Conservation (phyloP, 2,329 filamentous ascomycete species). For the Calonectria pseudoturangicola region DNA sequence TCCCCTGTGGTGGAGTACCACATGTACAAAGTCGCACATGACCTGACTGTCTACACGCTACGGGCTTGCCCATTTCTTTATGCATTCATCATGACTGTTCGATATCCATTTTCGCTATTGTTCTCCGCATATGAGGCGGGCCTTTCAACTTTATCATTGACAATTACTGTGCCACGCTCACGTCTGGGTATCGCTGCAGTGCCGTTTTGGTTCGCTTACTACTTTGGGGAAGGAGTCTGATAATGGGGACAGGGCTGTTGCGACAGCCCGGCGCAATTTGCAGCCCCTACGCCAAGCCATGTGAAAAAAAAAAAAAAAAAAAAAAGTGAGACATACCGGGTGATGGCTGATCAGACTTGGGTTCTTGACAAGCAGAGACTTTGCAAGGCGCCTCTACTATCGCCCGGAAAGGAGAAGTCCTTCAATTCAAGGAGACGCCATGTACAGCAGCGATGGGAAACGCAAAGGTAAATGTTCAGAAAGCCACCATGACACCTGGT, state of each 20-base stretch:
- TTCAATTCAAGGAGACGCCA: background rate
- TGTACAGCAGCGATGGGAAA: slow-evolving; percentile 8
- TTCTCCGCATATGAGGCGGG: slow-evolving; percentile 20
- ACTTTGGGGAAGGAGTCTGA: slow-evolving; percentile 36
- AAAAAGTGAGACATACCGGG: slow-evolving; percentile 46
- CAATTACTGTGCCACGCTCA: slow-evolving; percentile 14
- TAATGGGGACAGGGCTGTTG: slow-evolving; percentile 35
- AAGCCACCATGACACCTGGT: slow-evolving; percentile 13
- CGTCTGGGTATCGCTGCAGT: slow-evolving; percentile 29
- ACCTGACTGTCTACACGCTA: slow-evolving; percentile 15
- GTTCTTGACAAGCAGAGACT: slow-evolving; percentile 43
- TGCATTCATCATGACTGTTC: background rate
- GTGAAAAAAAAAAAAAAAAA: slow-evolving; percentile 38
- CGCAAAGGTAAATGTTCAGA: slow-evolving; percentile 16
- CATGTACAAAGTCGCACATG: slow-evolving; percentile 15
- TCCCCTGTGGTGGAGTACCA: slow-evolving; percentile 17
- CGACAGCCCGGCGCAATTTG: slow-evolving; percentile 47
- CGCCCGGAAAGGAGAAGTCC: slow-evolving; percentile 10
- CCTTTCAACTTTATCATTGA: slow-evolving; percentile 16
- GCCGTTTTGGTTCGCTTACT: slow-evolving; percentile 38
- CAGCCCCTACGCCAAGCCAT: slow-evolving; percentile 47
- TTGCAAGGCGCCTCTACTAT: slow-evolving; percentile 27
- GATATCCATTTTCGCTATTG: slow-evolving; percentile 7
- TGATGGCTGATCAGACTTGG: slow-evolving; percentile 36
- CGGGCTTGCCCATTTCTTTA: slow-evolving; percentile 8